Conservation (phyloP, 495 filamentous ascomycete species). For the Aspergillus olivimuriae region DNA sequence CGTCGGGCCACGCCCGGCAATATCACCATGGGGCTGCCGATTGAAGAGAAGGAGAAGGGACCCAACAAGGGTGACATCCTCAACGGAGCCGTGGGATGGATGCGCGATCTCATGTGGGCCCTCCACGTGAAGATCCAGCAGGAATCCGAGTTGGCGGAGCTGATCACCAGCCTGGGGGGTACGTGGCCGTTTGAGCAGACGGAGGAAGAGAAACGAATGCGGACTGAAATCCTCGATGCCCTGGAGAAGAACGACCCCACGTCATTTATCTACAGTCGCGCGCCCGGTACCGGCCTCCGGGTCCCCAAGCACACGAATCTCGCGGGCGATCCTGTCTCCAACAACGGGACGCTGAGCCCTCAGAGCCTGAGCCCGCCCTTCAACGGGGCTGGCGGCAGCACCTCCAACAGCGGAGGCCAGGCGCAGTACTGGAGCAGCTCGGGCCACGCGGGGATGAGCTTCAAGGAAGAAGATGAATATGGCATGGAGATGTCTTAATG, state of each 20-base stretch:
- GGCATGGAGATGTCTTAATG: slow-evolving; percentile 66
- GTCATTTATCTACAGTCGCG: slow-evolving; percentile 74
- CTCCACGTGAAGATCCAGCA: slow-evolving; percentile 80
- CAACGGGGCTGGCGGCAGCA: slow-evolving; percentile 51
- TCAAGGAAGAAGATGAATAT: slow-evolving; percentile 91
- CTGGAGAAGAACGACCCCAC: slow-evolving; percentile 69
- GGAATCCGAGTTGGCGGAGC: slow-evolving; percentile 72
- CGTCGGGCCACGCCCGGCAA: slow-evolving; percentile 76
- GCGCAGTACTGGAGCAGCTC: slow-evolving; percentile 68
- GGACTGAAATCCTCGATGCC: slow-evolving; percentile 79
- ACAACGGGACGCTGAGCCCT: slow-evolving; percentile 42
- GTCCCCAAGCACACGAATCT: slow-evolving; percentile 92
- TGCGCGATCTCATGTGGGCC: slow-evolving; percentile 95
- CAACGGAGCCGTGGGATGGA: slow-evolving; percentile 96
- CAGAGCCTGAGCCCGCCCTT: slow-evolving; percentile 68
- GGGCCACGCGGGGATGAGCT: slow-evolving; percentile 59
- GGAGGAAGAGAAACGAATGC: slow-evolving; percentile 94
- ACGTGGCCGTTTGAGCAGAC: slow-evolving; percentile 74
- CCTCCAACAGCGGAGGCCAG: slow-evolving; percentile 45
- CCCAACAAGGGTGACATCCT: slow-evolving; percentile 99
- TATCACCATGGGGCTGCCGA: slow-evolving; percentile 82
- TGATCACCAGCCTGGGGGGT: slow-evolving; percentile 63
- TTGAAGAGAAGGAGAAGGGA: slow-evolving; percentile 97
- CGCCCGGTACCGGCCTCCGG: slow-evolving; percentile 75
- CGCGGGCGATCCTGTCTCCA: slow-evolving; percentile 66